phyloP scores from a whole-genome alignment of 2,329 filamentous ascomycete species.

The Alternaria ethzedia region DNA sequence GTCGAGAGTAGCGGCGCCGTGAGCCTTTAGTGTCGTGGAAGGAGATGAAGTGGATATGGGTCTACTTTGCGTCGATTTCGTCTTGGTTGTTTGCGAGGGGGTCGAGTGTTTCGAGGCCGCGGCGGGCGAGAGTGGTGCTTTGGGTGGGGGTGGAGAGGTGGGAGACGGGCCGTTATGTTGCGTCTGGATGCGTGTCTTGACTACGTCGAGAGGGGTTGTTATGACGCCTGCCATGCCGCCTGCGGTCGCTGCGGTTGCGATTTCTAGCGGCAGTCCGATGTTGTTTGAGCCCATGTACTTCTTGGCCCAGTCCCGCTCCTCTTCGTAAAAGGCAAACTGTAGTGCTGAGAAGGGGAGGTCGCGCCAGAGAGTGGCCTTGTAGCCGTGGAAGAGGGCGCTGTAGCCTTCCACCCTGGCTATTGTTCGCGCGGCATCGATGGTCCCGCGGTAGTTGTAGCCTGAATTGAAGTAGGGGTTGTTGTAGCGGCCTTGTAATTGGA shows the following conservation, averaged over 20 bases:
- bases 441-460: constrained; percentile 94
- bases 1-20: constrained; percentile 79
- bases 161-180: constrained; percentile 67
- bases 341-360: constrained; percentile 95
- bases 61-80: constrained; percentile 57
- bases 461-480: constrained; percentile 94
- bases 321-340: constrained; percentile 98
- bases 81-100: constrained; percentile 29
- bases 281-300: constrained; percentile 79
- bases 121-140: constrained; percentile 23
- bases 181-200: constrained; percentile 95
- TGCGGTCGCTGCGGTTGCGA: constrained; percentile 86
- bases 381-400: constrained; percentile 90
- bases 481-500: constrained; percentile 92
- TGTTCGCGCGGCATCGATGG: constrained; percentile 80
- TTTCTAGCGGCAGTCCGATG: constrained; percentile 84
- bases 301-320: constrained; percentile 83
- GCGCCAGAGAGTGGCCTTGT: constrained; percentile 91
- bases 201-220: constrained; percentile 94
- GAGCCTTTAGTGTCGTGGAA: constrained; percentile 79
- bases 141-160: constrained; percentile 18
- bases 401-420: constrained; percentile 85
- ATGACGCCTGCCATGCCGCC: constrained; percentile 93
- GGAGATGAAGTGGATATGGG: constrained; percentile 90
- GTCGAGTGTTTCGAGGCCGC: constrained; percentile 42